Evolutionary conservation across 441 rosid genomes (phyloP), one percentile per base, ranked within the genome.

Genomic region (Populus trichocarpa): DNA sequence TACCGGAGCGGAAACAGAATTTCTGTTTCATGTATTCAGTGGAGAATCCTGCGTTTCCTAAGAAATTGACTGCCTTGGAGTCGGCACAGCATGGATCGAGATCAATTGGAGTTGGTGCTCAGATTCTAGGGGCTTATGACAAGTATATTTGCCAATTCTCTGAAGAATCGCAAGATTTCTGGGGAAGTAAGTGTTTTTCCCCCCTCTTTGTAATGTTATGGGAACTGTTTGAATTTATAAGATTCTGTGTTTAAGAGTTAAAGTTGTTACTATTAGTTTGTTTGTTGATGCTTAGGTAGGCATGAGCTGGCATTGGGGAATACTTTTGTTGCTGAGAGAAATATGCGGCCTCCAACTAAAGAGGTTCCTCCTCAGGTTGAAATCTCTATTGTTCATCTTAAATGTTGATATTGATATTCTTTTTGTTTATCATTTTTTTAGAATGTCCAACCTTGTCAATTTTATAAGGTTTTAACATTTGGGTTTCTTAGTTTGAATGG

Each of bases 11-110:
- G 78, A 90, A 64, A 71, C 93, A 96, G 88, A 96, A 93, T 78
- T 96, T 96, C 88, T 96, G 98, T 84, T 92, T 96, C 81, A 96
- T 96, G 96, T 96, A 94, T 72, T 87, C 98, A 0, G 88, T 94
- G 69, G 97, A 94, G 87, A 96, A 85, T 82, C 99, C 99, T 8
- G 89, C 92, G 12, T 96, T 96, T 75, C 80, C 77, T 23, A 85
- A 81, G 75, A 88, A 81, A 63, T 70, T 91, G 78, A 86, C 89
- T 6, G 80, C 88, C 7, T 78, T 90, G 33, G 99, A 96, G 20
- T 35, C 59, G 69, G 87, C 81, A 69, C 90, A 87, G 59, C 77
- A 92, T 69, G 99, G 99, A 71, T 82, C 93, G 5, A 81, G 97
- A 75, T 89, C 81, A 79, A 90, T 94, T 11, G 99, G 99, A 50